phyloP scores from a whole-genome alignment of 1,139 yeast genomes.

The Tardiomyces blankii region DNA sequence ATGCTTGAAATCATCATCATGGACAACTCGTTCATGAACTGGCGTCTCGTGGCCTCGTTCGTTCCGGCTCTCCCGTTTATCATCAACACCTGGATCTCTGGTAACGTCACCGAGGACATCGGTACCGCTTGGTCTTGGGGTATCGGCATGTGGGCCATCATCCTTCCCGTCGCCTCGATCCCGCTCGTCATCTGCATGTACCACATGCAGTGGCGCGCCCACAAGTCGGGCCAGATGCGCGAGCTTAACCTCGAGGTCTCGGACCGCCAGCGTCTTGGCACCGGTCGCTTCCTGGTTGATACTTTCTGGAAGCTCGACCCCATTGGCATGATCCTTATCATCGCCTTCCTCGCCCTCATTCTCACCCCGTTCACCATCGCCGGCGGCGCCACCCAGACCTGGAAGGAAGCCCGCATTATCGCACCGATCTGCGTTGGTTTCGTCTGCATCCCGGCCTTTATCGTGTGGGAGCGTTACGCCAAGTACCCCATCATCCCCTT shows the following conservation, averaged over 20 bases:
- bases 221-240: constrained; percentile 37
- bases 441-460: constrained; percentile 41
- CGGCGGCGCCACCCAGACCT: constrained; percentile 41
- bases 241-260: constrained; percentile 21
- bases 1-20: constrained; percentile 47
- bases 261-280: constrained; percentile 20
- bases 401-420: constrained; percentile 47
- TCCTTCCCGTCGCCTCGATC: constrained; percentile 51
- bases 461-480: constrained; percentile 45
- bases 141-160: constrained; percentile 73
- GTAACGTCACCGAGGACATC: constrained; percentile 31
- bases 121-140: constrained; percentile 51
- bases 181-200: constrained; percentile 44
- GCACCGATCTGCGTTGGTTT: constrained; percentile 59
- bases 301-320: constrained; percentile 42
- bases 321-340: constrained; percentile 40
- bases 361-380: constrained; percentile 43
- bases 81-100: constrained; percentile 69
- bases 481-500: constrained; percentile 49
- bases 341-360: constrained; percentile 43
- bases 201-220: constrained; percentile 48
- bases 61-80: constrained; percentile 61
- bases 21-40: constrained; percentile 55
- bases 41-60: constrained; percentile 56
- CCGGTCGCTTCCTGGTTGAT: constrained; percentile 19